These are phyloP conservation scores for Saksenaea oblongispora DNA, from an alignment of 371 early-diverging fungal species.

Conservation along the genomic window DNA sequence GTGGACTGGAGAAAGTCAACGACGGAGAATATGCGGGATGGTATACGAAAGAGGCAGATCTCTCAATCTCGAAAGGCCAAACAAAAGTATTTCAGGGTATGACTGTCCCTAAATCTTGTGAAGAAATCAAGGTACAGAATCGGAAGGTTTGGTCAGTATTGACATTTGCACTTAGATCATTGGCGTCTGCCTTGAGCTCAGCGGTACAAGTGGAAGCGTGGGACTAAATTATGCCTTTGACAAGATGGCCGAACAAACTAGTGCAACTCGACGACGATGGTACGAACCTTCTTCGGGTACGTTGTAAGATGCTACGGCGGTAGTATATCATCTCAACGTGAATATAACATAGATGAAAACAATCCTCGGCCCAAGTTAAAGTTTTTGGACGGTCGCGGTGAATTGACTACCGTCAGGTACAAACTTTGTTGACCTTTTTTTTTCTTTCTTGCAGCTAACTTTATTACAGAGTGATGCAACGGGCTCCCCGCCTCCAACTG, in stretches of 20 bases:
- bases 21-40: slow-evolving; percentile 31
- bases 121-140: slow-evolving; percentile 60
- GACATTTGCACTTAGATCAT: slow-evolving; percentile 31
- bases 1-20: slow-evolving; percentile 13
- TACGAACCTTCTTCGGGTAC: slow-evolving; percentile 21
- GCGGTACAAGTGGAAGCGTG: slow-evolving; percentile 40
- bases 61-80: slow-evolving; percentile 54
- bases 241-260: slow-evolving; percentile 17
- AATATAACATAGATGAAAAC: neutral
- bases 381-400: slow-evolving; percentile 57
- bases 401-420: slow-evolving; percentile 53
- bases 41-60: slow-evolving; percentile 31
- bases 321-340: neutral
- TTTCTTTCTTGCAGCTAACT: neutral
- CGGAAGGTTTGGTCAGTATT: neutral
- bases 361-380: slow-evolving; percentile 29
- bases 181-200: slow-evolving; percentile 46
- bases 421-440: neutral
- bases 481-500: slow-evolving; percentile 69
- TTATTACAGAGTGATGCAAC: slow-evolving; percentile 54
- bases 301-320: neutral
- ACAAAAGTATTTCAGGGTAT: slow-evolving; percentile 66
- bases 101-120: slow-evolving; percentile 57
- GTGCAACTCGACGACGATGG: slow-evolving; percentile 34
- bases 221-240: slow-evolving; percentile 49